A percentile compares a stretch with the other conserved stretches of the same genome.
phyloP scores from a whole-genome alignment of 495 filamentous ascomycete genomes.

The Daldinia vernicosa region DNA sequence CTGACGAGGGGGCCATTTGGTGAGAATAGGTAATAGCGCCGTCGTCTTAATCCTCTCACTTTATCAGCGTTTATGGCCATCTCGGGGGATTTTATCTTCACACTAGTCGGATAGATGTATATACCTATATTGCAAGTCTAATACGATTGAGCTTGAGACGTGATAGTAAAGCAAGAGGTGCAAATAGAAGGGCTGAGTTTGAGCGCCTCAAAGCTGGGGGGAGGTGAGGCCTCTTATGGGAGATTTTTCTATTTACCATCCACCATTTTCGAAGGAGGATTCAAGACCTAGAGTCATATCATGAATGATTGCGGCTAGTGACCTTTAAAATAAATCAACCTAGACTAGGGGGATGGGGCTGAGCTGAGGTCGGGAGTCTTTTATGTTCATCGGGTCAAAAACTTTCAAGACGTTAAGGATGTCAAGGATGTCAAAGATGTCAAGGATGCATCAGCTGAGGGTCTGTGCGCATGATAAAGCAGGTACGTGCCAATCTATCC shows the following conservation, averaged over 20 bases:
- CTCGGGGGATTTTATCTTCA: background rate
- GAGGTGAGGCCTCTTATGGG: conserved; percentile 25
- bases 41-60: background rate
- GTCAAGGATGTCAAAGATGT: too few species aligned
- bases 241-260: background rate
- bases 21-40: background rate
- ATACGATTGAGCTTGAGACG: background rate
- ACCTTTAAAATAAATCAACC: conserved; percentile 18
- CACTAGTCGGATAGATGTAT: background rate
- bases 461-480: conserved; percentile 30
- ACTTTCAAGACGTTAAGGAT: background rate
- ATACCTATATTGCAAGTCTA: background rate
- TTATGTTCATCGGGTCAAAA: conserved; percentile 14
- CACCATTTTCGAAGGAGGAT: conserved; percentile 5
- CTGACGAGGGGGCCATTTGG: background rate
- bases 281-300: conserved; percentile 9
- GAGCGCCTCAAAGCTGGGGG: background rate
- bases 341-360: conserved; percentile 11
- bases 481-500: conserved; percentile 10
- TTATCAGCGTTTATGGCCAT: background rate
- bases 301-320: conserved; percentile 15
- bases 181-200: background rate
- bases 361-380: conserved; percentile 8
- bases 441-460: conserved; percentile 20
- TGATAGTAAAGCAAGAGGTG: background rate